Percentiles rank a stretch among this genome's conserved stretches.
Evolutionary conservation across 768 basidiomycete species (phyloP).

Genomic region (Lactarius deliciosus): DNA sequence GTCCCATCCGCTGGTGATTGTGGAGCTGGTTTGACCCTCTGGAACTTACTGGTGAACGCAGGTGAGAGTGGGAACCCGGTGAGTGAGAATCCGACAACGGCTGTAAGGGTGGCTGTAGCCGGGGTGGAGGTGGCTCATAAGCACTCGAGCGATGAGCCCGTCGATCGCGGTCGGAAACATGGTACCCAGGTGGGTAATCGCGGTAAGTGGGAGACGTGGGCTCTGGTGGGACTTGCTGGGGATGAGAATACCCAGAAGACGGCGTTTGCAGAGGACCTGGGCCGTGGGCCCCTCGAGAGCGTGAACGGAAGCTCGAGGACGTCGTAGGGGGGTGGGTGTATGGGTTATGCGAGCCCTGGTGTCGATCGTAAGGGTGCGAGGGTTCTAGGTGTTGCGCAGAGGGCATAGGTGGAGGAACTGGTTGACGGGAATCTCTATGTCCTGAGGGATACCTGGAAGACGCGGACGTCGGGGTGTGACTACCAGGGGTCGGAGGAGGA

Average conservation of each 20-base stretch:
- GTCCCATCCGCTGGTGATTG: conserved; percentile 66
- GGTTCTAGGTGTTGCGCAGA: conserved; percentile 28
- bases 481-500: conserved; percentile 22
- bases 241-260: conserved; percentile 24
- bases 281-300: conserved; percentile 24
- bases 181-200: conserved; percentile 22
- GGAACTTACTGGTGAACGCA: conserved; percentile 41
- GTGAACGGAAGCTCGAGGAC: conserved; percentile 20
- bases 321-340: conserved; percentile 14
- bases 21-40: conserved; percentile 45
- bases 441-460: conserved; percentile 32
- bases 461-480: conserved; percentile 18
- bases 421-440: conserved; percentile 33
- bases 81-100: conserved; percentile 24
- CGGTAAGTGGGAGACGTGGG: conserved; percentile 25
- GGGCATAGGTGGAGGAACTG: conserved; percentile 33
- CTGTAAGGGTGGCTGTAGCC: conserved; percentile 18
- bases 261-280: conserved; percentile 26
- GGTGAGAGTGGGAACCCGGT: conserved; percentile 46
- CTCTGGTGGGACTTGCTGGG: conserved; percentile 29
- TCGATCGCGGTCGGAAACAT: conserved; percentile 20
- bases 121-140: conserved; percentile 11
- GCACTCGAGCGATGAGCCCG: conserved; percentile 19
- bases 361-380: conserved; percentile 21
- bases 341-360: conserved; percentile 18